Base-by-base conservation (phyloP, 495 filamentous ascomycete genomes). In the Pyrenula massariospora region DNA sequence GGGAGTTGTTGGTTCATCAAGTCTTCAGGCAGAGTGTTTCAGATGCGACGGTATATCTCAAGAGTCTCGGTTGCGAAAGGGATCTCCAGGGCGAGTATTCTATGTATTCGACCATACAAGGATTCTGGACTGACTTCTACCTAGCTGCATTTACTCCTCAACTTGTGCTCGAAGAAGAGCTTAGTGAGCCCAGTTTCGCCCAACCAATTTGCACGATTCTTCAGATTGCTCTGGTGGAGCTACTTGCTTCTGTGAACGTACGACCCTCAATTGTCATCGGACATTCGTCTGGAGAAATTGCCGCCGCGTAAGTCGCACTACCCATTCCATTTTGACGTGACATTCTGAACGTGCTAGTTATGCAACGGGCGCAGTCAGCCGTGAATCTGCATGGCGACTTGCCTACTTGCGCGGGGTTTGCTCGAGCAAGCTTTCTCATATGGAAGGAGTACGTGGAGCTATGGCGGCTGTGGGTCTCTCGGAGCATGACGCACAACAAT, bases 391-490 rank as follows among this genome's bases (percentile, higher is more conserved):
- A 1, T 50, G 63, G 52, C 59, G 50, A 10, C 57, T 68, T 21
- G 62, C 70, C 1, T 73, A 68, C 56, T 65, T 59, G 48, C 63
- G 72, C 10, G 72, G 72, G 2, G 15, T 49, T 5, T 25, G 65
- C 2, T 55, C 63, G 0, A 19, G n/a, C 47, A 20, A 20, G 58
- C 22, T 52, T 19, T 79, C 58, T 57, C 23, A 20, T 50, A 10
- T 24, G 23, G 25, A 23, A 11, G 54, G 8, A 69, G n/a, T 54
- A 8, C 51, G 42, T 15, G 72, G 73, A 3, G 65, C 61, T 20
- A 79, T 79, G 77, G 55, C 76, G 42, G 71, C 73, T 1, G 65
- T 73, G 25, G 69, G 69, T 0, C 54, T 73, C 21, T 57, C 60
- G 1, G 55, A 65, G 57, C 22, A 59, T 22, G 60, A 63, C 0